Evolutionary conservation across 257 asterid genomes (phyloP), one percentile per base, ranked within the genome.

Genomic region (Solanum virginianum): DNA sequence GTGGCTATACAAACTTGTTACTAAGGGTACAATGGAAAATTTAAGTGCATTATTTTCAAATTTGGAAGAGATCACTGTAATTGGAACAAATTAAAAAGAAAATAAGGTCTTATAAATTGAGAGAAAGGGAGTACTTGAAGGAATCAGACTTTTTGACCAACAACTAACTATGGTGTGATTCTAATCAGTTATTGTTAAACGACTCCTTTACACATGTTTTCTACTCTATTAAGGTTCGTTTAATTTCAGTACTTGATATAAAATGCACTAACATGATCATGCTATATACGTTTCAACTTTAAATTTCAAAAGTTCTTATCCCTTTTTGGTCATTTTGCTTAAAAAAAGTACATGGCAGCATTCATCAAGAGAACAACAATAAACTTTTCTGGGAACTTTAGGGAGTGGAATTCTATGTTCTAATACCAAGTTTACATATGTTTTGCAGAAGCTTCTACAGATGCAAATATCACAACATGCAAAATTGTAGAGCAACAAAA

Each of bases 381-480:
- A 39, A 4, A 56, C 57, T 55, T 56, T 29, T 29, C 43, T 12
- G 43, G 43, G 45, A 65, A 29, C 3, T 65, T 65, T 32, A 63
- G 68, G 22, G 8, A 22, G 62, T 3, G 3, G 74, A 72, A 57
- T 45, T 0, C 17, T 47, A 47, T 43, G 15, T 60, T 75, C 75
- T 91, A 79, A 86, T 18, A 9, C 45, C 36, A 22, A n/a, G 14
- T 80, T 20, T 71, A 1, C 81, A 20, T 75, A 39, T 84, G 41
- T 86, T 43, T 17, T 86, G 89, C 97, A 94, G 99, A 88, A 95
- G 97, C 91, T 95, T 94, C 75, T 93, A 96, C 87, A 87, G 97
- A 87, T 95, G 98, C 77, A 94, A 95, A 1, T 95, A 91, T 85
- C 93, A 93, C 15, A 93, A 24, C 18, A 87, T 81, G 5, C 87